Conservation (phyloP, 768 basidiomycete genomes). For the Hygrocybe coccinea region DNA sequence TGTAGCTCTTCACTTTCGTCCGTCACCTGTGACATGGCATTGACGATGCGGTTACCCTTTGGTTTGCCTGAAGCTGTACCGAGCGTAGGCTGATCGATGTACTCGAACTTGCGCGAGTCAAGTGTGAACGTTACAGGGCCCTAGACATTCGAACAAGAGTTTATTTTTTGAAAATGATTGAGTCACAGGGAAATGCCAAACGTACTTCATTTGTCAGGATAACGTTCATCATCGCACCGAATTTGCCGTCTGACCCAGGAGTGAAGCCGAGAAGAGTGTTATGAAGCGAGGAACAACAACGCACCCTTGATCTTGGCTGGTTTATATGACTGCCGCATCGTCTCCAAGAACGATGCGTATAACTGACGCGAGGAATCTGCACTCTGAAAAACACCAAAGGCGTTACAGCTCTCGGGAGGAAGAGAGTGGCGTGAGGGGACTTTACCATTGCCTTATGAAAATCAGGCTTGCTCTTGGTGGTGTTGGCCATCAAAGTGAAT, state of each 20-base stretch:
- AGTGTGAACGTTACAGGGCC: conserved; percentile 84
- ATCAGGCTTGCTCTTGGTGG: conserved; percentile 83
- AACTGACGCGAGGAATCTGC: conserved; percentile 60
- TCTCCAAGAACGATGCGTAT: conserved; percentile 70
- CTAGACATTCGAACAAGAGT: conserved; percentile 36
- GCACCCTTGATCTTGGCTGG: conserved; percentile 76
- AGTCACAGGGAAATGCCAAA: conserved; percentile 14
- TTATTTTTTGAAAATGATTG: conserved; percentile 34
- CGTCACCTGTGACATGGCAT: too few relatives aligned
- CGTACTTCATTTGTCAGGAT: conserved; percentile 78
- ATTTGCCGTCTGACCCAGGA: conserved; percentile 65
- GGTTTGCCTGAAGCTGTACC: not conserved
- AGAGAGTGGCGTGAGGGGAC: conserved; percentile 3
- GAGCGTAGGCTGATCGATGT: conserved; percentile 31
- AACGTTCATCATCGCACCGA: conserved; percentile 97
- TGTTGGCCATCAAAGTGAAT: conserved; percentile 85
- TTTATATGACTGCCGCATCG: conserved; percentile 60
- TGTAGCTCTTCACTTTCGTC: too few relatives aligned
- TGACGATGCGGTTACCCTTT: not conserved
- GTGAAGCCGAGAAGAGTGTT: not conserved
- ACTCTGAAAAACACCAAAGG: conserved; percentile 41
- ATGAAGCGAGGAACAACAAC: conserved; percentile 13
- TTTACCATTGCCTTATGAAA: conserved; percentile 91
- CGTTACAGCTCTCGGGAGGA: too few relatives aligned
- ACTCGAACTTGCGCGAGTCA: conserved; percentile 77